Base-by-base conservation (phyloP, 257 asterid species). In the Solanum bulbocastanum region DNA sequence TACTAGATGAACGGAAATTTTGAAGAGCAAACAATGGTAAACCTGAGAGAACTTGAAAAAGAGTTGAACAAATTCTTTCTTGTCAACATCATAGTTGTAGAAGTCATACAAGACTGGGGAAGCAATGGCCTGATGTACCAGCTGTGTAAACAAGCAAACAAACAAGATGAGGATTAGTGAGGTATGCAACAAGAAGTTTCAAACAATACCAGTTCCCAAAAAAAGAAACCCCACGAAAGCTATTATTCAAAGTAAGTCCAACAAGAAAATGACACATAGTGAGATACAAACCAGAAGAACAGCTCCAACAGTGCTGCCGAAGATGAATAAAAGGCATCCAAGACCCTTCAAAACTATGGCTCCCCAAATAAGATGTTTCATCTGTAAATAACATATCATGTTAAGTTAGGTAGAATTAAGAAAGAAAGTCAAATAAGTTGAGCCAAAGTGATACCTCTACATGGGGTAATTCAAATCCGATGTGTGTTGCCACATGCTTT, bases 251-350 rank as follows among this genome's bases (percentile, higher is more conserved):
- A 56, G 71, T 13, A 84, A 78, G 58, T 74, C 2, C 52, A 33
- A 60, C 30, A 81, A 23, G 12, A 58, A 66, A 13, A 49, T 36
- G 37, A 68, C 27, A 33, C 44, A 72, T 72, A 27, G 42, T 27
- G 46, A 22, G 75, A 32, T 73, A 83, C 91, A 52, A 88, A 97
- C 99, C 93, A 97, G 96, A 87, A 95, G 91, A 82, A 90, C 15
- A 62, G 99, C 99, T 88, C 99, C 99, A 78, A 96, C 86, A 18
- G 96, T 84, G 91, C 95, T 95, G 92, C 98, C 98, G 87, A 96
- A 91, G 89, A 97, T 91, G 46, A 97, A 97, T 71, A 97, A 89
- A 86, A 97, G 87, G 94, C 99, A 94, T 87, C 99, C 99, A 4
- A 96, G 87, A 66, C 94, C 92, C 92, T 97, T 97, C 90, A 92